Percentiles rank a stretch among this genome's conserved stretches.
These are phyloP conservation scores for Emiliania huxleyi DNA, from an alignment of 78 protist genomes.

Conservation along the genomic window DNA sequence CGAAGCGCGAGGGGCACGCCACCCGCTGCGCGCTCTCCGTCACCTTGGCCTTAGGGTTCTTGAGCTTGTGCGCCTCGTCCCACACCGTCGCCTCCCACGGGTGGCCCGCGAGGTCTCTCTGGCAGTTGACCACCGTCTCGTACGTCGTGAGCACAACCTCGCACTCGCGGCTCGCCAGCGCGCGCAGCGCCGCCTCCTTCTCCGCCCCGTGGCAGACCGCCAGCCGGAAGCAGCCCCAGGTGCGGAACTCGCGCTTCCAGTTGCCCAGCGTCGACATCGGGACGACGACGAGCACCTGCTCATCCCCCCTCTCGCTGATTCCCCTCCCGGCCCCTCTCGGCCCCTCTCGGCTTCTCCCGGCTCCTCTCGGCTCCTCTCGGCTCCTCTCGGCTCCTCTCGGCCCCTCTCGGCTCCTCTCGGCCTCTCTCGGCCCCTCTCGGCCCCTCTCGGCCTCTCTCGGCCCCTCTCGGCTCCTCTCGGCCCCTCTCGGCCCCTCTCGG, in stretches of 20 bases:
- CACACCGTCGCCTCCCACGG: background rate
- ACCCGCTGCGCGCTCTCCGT: background rate
- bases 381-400: no score
- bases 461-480: no score
- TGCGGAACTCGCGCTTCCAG: constrained; percentile 21
- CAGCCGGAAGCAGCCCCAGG: background rate
- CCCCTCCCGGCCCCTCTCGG: no score
- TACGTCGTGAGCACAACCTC: background rate
- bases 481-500: no score
- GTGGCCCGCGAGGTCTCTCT: background rate
- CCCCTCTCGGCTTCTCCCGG: no score
- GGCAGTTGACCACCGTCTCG: background rate
- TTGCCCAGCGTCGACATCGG: background rate
- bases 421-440: no score
- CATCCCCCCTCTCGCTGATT: no score
- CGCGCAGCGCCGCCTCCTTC: background rate
- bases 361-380: no score
- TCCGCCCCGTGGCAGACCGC: background rate
- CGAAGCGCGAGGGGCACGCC: background rate
- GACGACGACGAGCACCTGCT: background rate
- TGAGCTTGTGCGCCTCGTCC: background rate
- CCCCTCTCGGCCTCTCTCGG: no score
- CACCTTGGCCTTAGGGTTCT: background rate
- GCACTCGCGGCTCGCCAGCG: background rate
- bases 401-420: no score